Conservation (phyloP, 2,329 filamentous ascomycete genomes). For the Fusarium nelsonii region DNA sequence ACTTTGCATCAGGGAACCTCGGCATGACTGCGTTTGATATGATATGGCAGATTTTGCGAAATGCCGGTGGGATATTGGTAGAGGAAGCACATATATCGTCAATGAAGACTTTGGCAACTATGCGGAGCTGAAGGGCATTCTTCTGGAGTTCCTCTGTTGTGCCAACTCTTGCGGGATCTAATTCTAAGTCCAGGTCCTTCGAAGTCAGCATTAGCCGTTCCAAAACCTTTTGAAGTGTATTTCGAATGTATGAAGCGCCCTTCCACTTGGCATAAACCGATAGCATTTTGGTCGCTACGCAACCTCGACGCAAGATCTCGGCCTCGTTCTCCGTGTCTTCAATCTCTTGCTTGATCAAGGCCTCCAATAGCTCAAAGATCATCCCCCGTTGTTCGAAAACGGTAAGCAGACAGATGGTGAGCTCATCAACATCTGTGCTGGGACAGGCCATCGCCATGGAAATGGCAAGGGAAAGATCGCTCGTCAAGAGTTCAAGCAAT, state of each 20-base stretch:
- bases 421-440: slow-evolving; percentile 75
- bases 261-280: slow-evolving; percentile 80
- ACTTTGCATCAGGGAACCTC: slow-evolving; percentile 76
- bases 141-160: slow-evolving; percentile 73
- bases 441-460: slow-evolving; percentile 76
- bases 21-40: slow-evolving; percentile 72
- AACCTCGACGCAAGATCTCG: slow-evolving; percentile 75
- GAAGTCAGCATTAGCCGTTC: slow-evolving; percentile 75
- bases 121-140: slow-evolving; percentile 73
- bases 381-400: slow-evolving; percentile 76
- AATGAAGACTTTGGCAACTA: slow-evolving; percentile 78
- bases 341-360: slow-evolving; percentile 76
- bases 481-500: slow-evolving; percentile 72
- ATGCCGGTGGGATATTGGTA: slow-evolving; percentile 70
- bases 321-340: slow-evolving; percentile 78
- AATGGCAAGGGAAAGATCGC: slow-evolving; percentile 71
- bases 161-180: slow-evolving; percentile 72
- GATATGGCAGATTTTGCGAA: slow-evolving; percentile 76
- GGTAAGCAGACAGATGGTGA: slow-evolving; percentile 75
- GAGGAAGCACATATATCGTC: slow-evolving; percentile 76
- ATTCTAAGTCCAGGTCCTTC: slow-evolving; percentile 75
- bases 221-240: slow-evolving; percentile 74
- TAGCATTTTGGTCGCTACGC: slow-evolving; percentile 79
- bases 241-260: slow-evolving; percentile 71
- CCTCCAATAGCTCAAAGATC: slow-evolving; percentile 73